Percentiles rank a stretch among this genome's conserved stretches.
phyloP scores from a whole-genome alignment of 768 basidiomycete species.

The Melanogaster broomeanus region DNA sequence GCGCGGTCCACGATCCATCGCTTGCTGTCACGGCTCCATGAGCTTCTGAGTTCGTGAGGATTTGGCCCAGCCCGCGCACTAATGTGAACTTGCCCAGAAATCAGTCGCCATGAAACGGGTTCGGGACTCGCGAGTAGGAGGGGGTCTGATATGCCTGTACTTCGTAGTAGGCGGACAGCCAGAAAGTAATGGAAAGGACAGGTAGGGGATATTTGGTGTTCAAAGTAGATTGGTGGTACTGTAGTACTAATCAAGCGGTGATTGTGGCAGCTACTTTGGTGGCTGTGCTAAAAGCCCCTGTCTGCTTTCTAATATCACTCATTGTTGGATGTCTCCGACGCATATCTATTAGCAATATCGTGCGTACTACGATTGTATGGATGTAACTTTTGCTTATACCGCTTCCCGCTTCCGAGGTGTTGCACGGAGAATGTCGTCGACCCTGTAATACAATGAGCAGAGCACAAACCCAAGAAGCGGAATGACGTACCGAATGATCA shows the following conservation, averaged over 20 bases:
- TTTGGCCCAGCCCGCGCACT: constrained; percentile 46
- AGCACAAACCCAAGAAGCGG: not conserved
- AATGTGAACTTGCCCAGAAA: constrained; percentile 92
- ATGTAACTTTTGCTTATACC: constrained; percentile 40
- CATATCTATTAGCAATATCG: constrained; percentile 3
- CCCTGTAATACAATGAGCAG: constrained; percentile 44
- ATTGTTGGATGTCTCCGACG: not conserved
- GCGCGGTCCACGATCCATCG: constrained; percentile 89
- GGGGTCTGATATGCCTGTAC: too few relatives aligned
- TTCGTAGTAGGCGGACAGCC: too few relatives aligned
- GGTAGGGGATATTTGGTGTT: not conserved
- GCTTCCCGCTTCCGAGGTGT: constrained; percentile 86
- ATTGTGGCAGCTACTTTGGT: too few relatives aligned
- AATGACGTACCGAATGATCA: constrained; percentile 84
- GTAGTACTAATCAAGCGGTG: too few relatives aligned
- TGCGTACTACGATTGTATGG: not conserved
- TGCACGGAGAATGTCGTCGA: constrained; percentile 89
- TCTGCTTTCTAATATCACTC: too few relatives aligned
- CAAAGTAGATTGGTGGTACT: too few relatives aligned
- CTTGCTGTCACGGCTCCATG: constrained; percentile 54
- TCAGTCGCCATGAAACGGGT: constrained; percentile 70
- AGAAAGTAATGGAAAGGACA: not conserved
- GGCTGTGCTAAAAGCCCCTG: too few relatives aligned
- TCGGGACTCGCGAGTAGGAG: too few relatives aligned
- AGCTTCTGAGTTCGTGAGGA: constrained; percentile 11